These are phyloP conservation scores for Nepenthes gracilis DNA, from an alignment of 148 eudicot genomes.

Conservation along the genomic window DNA sequence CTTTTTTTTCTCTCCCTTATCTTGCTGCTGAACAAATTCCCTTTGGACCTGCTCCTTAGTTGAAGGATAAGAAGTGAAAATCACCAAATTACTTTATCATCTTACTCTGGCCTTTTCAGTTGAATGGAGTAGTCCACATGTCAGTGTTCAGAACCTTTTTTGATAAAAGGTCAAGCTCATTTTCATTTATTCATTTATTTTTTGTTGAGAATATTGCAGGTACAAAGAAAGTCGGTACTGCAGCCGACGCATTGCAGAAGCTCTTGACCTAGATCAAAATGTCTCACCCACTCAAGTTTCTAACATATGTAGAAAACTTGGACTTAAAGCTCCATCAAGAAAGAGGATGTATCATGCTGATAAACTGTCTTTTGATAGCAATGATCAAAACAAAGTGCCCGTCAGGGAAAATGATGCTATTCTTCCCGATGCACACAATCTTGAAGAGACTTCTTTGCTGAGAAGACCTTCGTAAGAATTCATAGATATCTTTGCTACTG, in stretches of 20 bases:
- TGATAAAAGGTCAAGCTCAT: background rate
- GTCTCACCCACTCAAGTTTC: slow-evolving; percentile 54
- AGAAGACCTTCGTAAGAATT: slow-evolving; percentile 43
- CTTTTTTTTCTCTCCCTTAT: too few relatives aligned
- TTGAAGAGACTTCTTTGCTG: slow-evolving; percentile 20
- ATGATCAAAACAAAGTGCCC: slow-evolving; percentile 16
- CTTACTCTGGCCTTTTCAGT: background rate
- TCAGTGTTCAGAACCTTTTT: background rate
- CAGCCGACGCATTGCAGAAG: slow-evolving; percentile 47
- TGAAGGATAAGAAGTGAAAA: too few relatives aligned
- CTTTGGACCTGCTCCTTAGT: too few relatives aligned
- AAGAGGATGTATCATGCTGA: slow-evolving; percentile 19
- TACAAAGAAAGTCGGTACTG: slow-evolving; percentile 47
- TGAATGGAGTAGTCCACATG: background rate
- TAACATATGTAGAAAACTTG: slow-evolving; percentile 50
- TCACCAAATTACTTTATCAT: too few relatives aligned
- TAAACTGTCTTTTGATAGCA: slow-evolving; percentile 3
- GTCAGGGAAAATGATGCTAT: slow-evolving; percentile 6
- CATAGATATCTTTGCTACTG: background rate
- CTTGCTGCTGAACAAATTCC: too few relatives aligned
- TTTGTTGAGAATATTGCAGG: slow-evolving; percentile 23
- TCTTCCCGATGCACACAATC: slow-evolving; percentile 14
- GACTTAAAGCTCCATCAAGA: slow-evolving; percentile 35
- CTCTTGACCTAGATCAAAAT: slow-evolving; percentile 44
- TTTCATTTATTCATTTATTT: slow-evolving; percentile 3